Base-by-base conservation (phyloP, 2,329 filamentous ascomycete species). In the Alternaria solani region DNA sequence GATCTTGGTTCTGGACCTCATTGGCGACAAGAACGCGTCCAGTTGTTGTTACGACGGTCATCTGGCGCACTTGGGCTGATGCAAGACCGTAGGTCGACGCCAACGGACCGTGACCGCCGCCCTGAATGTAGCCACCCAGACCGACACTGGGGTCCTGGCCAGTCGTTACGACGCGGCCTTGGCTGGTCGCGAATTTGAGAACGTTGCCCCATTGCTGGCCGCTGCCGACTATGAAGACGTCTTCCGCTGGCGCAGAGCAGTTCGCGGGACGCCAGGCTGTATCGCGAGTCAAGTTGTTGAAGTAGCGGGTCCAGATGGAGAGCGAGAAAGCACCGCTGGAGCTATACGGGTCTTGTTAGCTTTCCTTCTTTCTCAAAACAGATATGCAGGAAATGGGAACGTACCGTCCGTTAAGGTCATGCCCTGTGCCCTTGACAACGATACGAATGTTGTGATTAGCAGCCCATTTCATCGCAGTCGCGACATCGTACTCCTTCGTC, bases 91-190 rank as follows among this genome's bases (percentile, higher is more conserved):
- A 82, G 32, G 79, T 72, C 32, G 77, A 76, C 11, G 80, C 80
- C 30, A 87, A 66, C 4, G 83, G 83, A 11, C 81, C 82, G 70
- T 87, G 83, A 0, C 85, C 85, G 32, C 83, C 85, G 6, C 83
- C 84, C 12, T 70, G 68, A 16, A 72, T 68, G 57, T 70, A 79
- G 5, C 77, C 65, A 18, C 65, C 67, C 66, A 84, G 75, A 12
- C 85, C 85, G 14, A 87, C 83, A 5, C 79, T 82, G 4, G 60
- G 53, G 42, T 64, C 57, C 20, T 60, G 54, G 12, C 65, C 64
- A 36, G 51, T 60, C 0, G 51, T 55, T 34, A 55, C 39, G 4
- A 46, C 23, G 1, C 39, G 41, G 7, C 30, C 42, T 25, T 55
- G 46, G 11, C 12, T 25, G 5, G 30, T 39, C 18, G 41, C 53